phyloP scores from a whole-genome alignment of 768 basidiomycete species.

The Boletus patriciae region DNA sequence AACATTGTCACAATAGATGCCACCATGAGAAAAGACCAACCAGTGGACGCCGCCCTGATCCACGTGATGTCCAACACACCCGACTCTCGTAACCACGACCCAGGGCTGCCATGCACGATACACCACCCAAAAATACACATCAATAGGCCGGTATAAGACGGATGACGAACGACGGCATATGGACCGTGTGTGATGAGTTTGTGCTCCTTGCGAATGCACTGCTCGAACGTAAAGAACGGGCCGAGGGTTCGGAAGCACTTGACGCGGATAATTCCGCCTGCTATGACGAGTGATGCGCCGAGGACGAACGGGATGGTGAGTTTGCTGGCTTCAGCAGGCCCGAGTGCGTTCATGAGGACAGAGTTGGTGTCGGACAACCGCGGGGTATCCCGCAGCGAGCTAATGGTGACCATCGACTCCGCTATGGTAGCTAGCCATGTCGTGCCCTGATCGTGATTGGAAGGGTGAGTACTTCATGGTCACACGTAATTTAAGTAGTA shows the following conservation, averaged over 20 bases:
- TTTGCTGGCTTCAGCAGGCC: slow-evolving; percentile 6
- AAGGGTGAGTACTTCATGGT: neutral
- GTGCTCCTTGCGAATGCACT: slow-evolving; percentile 21
- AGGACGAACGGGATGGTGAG: slow-evolving; percentile 5
- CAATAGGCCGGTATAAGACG: slow-evolving; percentile 21
- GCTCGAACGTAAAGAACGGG: slow-evolving; percentile 18
- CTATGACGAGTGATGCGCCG: slow-evolving; percentile 2
- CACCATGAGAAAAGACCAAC: neutral
- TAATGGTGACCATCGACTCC: slow-evolving; percentile 1
- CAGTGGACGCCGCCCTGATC: neutral
- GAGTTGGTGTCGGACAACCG: neutral
- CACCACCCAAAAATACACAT: neutral
- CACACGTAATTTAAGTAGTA: neutral
- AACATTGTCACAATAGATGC: neutral
- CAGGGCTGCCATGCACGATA: neutral
- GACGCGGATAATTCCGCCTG: slow-evolving; percentile 8
- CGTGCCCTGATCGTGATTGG: neutral
- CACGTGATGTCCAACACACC: neutral
- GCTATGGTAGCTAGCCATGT: neutral
- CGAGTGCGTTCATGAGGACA: slow-evolving; percentile 1
- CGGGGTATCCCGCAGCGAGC: neutral
- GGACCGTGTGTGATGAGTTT: slow-evolving; percentile 28
- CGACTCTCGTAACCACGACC: slow-evolving; percentile 4
- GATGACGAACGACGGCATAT: slow-evolving; percentile 32
- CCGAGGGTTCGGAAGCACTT: slow-evolving; percentile 18